Evolutionary conservation across 1,284 basidiomycete genomes (phyloP).

Genomic region (Schizopora paradoxa): DNA sequence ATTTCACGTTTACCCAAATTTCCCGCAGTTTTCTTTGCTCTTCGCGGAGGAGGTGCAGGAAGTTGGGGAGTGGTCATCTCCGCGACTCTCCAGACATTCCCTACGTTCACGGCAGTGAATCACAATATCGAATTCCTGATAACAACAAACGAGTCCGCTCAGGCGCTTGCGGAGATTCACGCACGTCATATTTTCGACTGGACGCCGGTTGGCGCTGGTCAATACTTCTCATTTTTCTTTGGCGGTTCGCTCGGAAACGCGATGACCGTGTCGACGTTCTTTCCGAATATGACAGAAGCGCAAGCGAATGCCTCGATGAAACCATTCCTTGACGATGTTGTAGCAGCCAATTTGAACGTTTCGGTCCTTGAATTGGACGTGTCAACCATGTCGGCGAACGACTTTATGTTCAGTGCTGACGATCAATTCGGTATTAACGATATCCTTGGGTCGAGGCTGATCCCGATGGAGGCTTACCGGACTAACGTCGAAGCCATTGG

Average conservation of each 20-base stretch:
- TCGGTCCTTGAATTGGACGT: background rate
- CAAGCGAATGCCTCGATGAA: slow-evolving; percentile 23
- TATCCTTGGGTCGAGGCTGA: slow-evolving; percentile 23
- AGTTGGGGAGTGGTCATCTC: slow-evolving; percentile 32
- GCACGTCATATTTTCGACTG: slow-evolving; percentile 30
- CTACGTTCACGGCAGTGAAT: slow-evolving; percentile 26
- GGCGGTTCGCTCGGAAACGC: background rate
- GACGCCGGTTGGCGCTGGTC: slow-evolving; percentile 26
- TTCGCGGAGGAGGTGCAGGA: slow-evolving; percentile 32
- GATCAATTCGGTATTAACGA: slow-evolving; percentile 19
- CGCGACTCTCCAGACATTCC: slow-evolving; percentile 29
- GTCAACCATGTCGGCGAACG: slow-evolving; percentile 18
- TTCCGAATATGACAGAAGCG: slow-evolving; percentile 17
- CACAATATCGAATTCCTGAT: slow-evolving; percentile 18
- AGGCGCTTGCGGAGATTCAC: slow-evolving; percentile 1
- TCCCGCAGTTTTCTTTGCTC: slow-evolving; percentile 29
- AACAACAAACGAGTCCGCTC: background rate
- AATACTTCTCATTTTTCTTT: slow-evolving; percentile 28
- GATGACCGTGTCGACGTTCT: slow-evolving; percentile 15
- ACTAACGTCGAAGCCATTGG: slow-evolving; percentile 17
- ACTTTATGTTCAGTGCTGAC: slow-evolving; percentile 19
- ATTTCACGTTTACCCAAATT: background rate
- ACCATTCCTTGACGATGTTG: slow-evolving; percentile 24
- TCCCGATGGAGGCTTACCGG: slow-evolving; percentile 20
- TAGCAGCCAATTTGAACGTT: slow-evolving; percentile 10